These are phyloP conservation scores for Cyclanthera cordifolia DNA, from an alignment of 306 rosid genomes.

Conservation along the genomic window DNA sequence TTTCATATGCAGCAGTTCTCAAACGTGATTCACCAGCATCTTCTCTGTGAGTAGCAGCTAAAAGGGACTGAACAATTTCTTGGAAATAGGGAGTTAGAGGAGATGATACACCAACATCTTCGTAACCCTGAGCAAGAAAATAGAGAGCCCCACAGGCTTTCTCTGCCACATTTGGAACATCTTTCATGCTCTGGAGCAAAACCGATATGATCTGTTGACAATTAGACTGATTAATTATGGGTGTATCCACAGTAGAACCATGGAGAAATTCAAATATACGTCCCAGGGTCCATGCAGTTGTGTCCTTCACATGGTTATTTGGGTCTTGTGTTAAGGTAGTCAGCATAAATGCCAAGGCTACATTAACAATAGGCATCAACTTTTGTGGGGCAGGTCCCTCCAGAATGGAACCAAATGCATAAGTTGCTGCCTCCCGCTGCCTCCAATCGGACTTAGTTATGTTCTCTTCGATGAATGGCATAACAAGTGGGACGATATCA, in stretches of 20 bases:
- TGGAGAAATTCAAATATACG: slow-evolving; percentile 89
- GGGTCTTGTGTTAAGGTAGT: slow-evolving; percentile 67
- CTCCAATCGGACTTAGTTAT: slow-evolving; percentile 87
- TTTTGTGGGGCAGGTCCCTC: slow-evolving; percentile 93
- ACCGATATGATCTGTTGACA: slow-evolving; percentile 69
- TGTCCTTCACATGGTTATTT: slow-evolving; percentile 83
- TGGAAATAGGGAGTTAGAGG: slow-evolving; percentile 69
- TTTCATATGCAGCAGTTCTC: slow-evolving; percentile 88
- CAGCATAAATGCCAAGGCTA: slow-evolving; percentile 71
- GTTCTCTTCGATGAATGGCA: slow-evolving; percentile 89
- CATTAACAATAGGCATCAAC: slow-evolving; percentile 65
- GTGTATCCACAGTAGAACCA: slow-evolving; percentile 67
- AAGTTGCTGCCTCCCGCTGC: slow-evolving; percentile 90
- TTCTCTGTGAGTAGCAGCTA: slow-evolving; percentile 67
- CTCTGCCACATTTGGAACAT: slow-evolving; percentile 93
- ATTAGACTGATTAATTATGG: slow-evolving; percentile 64
- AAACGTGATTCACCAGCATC: slow-evolving; percentile 89
- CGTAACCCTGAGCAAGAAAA: slow-evolving; percentile 88
- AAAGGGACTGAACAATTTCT: slow-evolving; percentile 68
- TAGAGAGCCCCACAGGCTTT: slow-evolving; percentile 94
- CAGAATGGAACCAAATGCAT: slow-evolving; percentile 87
- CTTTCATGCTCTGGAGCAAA: slow-evolving; percentile 80
- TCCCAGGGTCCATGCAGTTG: slow-evolving; percentile 97
- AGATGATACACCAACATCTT: slow-evolving; percentile 56
- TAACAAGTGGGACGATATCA: slow-evolving; percentile 76